These are phyloP conservation scores for Vararia minispora DNA, from an alignment of 768 basidiomycete genomes.

Conservation along the genomic window DNA sequence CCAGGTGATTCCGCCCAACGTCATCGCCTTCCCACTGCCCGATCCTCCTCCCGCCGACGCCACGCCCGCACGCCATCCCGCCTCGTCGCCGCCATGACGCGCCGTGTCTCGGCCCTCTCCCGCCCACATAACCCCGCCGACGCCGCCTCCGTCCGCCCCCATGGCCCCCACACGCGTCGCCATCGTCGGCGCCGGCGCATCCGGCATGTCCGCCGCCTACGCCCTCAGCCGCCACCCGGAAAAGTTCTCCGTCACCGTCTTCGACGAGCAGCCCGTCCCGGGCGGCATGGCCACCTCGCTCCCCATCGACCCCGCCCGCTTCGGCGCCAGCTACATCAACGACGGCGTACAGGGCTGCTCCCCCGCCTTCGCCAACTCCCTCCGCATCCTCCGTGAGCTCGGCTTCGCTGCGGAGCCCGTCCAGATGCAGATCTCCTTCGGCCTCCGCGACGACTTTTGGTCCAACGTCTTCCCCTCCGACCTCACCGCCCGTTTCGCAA, in stretches of 20 bases:
- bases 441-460: slow-evolving; percentile 26
- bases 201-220: slow-evolving; percentile 25
- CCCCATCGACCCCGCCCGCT: slow-evolving; percentile 20
- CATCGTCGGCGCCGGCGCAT: slow-evolving; percentile 9
- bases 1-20: too few species aligned
- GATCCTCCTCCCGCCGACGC: too few species aligned
- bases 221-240: slow-evolving; percentile 23
- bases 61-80: too few species aligned
- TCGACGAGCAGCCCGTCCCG: slow-evolving; percentile 19
- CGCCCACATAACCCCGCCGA: too few species aligned
- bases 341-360: slow-evolving; percentile 26
- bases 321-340: slow-evolving; percentile 25
- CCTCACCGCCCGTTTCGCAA: slow-evolving; percentile 19
- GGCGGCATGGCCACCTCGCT: slow-evolving; percentile 27
- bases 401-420: slow-evolving; percentile 23
- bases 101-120: too few species aligned
- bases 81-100: too few species aligned
- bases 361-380: slow-evolving; percentile 25
- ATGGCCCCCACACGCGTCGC: slow-evolving; percentile 4
- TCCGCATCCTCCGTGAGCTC: slow-evolving; percentile 23
- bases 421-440: slow-evolving; percentile 26
- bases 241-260: slow-evolving; percentile 21
- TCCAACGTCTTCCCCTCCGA: slow-evolving; percentile 27
- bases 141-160: too few species aligned
- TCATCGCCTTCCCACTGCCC: too few species aligned